A percentile compares a stretch with the other conserved stretches of the same genome.
phyloP scores from a whole-genome alignment of 345 rosid species.

The Salix caprea region DNA sequence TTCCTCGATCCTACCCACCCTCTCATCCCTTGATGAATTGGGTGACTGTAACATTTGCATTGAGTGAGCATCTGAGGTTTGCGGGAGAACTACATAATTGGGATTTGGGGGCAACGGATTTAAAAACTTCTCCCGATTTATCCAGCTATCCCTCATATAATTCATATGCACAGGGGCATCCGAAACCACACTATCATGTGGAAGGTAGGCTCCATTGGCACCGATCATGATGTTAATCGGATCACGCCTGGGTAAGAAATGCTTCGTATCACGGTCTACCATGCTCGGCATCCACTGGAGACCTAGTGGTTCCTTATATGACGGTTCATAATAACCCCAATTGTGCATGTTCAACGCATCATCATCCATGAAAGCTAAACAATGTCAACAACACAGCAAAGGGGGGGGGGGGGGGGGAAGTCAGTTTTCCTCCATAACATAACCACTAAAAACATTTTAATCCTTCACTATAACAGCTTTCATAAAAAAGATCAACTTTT shows the following conservation, averaged over 20 bases:
- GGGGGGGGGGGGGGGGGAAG: not conserved
- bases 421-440: not conserved
- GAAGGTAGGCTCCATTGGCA: slow-evolving; percentile 46
- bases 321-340: slow-evolving; percentile 84
- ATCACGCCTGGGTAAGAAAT: slow-evolving; percentile 67
- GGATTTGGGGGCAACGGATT: slow-evolving; percentile 51
- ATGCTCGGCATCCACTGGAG: slow-evolving; percentile 78
- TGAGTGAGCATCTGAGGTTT: slow-evolving; percentile 55
- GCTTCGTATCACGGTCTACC: slow-evolving; percentile 69
- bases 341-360: slow-evolving; percentile 71
- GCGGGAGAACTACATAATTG: slow-evolving; percentile 48
- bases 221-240: slow-evolving; percentile 48
- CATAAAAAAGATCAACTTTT: not conserved
- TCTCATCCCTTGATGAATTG: slow-evolving; percentile 45
- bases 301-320: slow-evolving; percentile 61
- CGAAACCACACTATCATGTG: slow-evolving; percentile 51
- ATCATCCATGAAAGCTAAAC: slow-evolving; percentile 62
- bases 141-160: slow-evolving; percentile 63
- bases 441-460: not conserved
- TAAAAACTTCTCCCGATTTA: slow-evolving; percentile 69
- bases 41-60: slow-evolving; percentile 65
- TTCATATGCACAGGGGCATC: slow-evolving; percentile 58
- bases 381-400: slow-evolving; percentile 11
- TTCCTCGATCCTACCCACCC: slow-evolving; percentile 49
- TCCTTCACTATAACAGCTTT: not conserved